Conservation (phyloP, 2,329 filamentous ascomycete genomes). For the Botrytis fragariae region DNA sequence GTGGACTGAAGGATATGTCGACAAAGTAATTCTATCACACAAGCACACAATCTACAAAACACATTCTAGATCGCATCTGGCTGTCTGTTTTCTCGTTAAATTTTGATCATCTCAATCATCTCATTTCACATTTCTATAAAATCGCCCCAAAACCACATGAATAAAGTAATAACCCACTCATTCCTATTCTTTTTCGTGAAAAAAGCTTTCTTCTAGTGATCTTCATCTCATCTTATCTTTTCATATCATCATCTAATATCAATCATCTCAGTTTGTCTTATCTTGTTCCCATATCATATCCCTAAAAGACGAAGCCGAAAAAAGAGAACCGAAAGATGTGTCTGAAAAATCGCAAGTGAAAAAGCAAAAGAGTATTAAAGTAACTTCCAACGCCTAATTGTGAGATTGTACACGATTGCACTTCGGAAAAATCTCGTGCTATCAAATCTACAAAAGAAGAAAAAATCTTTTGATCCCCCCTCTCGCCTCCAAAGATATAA, state of each 20-base stretch:
- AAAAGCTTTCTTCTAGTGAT: slow-evolving; percentile 1
- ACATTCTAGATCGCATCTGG: neutral
- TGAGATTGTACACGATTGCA: slow-evolving; percentile 13
- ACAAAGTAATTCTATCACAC: neutral
- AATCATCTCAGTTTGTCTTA: slow-evolving; percentile 15
- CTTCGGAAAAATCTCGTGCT: neutral
- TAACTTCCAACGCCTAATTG: slow-evolving; percentile 14
- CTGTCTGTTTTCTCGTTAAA: neutral
- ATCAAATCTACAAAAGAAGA: slow-evolving; percentile 17
- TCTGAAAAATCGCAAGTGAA: neutral
- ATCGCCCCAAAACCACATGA: neutral
- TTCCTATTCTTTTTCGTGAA: slow-evolving; percentile 3
- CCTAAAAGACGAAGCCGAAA: slow-evolving; percentile 14
- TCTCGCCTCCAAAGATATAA: slow-evolving; percentile 9
- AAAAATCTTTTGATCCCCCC: slow-evolving; percentile 1
- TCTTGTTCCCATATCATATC: slow-evolving; percentile 11
- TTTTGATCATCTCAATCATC: neutral
- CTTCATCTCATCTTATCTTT: slow-evolving; percentile 11
- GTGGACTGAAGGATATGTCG: neutral
- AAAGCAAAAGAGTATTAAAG: slow-evolving; percentile 17
- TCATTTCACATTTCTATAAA: slow-evolving; percentile 12
- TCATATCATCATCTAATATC: slow-evolving; percentile 15
- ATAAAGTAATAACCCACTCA: neutral
- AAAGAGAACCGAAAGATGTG: neutral
- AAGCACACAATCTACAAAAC: neutral